Base-by-base conservation (phyloP, 2,329 filamentous ascomycete genomes). In the Epichloe coenophiala region DNA sequence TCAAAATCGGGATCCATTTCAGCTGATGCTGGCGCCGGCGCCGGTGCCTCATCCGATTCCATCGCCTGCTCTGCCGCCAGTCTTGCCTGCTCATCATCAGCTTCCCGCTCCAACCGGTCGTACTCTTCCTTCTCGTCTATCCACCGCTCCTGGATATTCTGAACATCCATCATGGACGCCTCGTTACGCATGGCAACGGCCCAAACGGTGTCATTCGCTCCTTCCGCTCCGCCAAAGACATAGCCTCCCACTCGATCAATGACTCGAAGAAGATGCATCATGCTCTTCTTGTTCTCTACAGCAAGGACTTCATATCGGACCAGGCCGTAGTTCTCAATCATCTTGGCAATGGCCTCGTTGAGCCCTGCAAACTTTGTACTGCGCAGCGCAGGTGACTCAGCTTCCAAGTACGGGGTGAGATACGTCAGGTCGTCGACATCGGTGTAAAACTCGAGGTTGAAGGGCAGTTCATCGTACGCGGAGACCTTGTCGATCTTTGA, bases 371-470 rank as follows among this genome's bases (percentile, higher is more conserved):
- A 97, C 63, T 95, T 96, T 19, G 79, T 75, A 57, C 79, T 82
- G 5, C 77, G 76, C 63, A 84, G 68, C 5, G 74, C 77, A 0
- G 87, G 81, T 2, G 84, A 84, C 65, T 98, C 93, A 23, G 79
- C 76, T 59, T 89, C 83, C 41, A 98, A 79, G 53, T 83, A 76
- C 1, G 89, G 88, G 1, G 93, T 77, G 12, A 98, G 75, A 58
- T 95, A 88, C 21, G 80, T 80, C 4, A 98, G 77, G 61, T 96
- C 89, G 67, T 98, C 90, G 7, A 97, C 91, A 66, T 98, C 91
- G 54, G 93, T 97, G 66, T 97, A 98, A 68, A 84, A 98, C 57
- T 96, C 90, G 53, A 98, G 81, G 60, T 95, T 95, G 73, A 98
- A 96, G 0, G 90, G 88, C 0, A 98, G 75, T 27, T 87, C 80